Percentiles rank a stretch among this genome's conserved stretches.
Evolutionary conservation across 1,284 basidiomycete genomes (phyloP).

Genomic region (Ceratobasidium sp.): DNA sequence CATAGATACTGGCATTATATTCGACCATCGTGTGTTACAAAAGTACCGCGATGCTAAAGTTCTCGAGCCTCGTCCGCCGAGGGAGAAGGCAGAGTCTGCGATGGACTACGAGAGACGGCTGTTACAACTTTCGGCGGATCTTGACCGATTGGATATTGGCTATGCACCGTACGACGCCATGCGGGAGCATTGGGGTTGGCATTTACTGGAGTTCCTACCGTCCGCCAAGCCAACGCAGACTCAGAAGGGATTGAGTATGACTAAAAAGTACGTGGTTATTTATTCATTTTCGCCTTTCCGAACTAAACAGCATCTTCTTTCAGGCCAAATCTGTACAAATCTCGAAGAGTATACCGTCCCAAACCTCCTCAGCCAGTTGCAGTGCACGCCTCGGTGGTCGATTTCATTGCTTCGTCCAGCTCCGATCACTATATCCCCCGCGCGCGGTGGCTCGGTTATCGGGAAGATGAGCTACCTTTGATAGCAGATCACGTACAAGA

Average conservation of each 20-base stretch:
- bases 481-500: not conserved
- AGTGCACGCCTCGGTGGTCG: conserved; percentile 19
- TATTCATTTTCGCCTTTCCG: no score
- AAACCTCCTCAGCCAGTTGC: not conserved
- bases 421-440: not conserved
- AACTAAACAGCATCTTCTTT: not conserved
- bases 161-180: not conserved
- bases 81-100: not conserved
- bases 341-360: not conserved
- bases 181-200: not conserved
- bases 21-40: conserved; percentile 13
- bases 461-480: not conserved
- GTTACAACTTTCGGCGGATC: not conserved
- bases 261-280: not conserved
- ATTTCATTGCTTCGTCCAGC: not conserved
- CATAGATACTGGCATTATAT: conserved; percentile 37
- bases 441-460: not conserved
- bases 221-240: conserved; percentile 13
- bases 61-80: not conserved
- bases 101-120: no score
- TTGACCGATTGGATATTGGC: not conserved
- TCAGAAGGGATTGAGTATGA: not conserved
- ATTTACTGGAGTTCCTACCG: not conserved
- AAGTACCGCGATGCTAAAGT: not conserved
- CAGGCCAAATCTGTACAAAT: conserved; percentile 15